A percentile compares a stretch with the other conserved stretches of the same genome.
These are phyloP conservation scores for Malassezia dermatis DNA, from an alignment of 1,284 basidiomycete genomes.

Conservation along the genomic window DNA sequence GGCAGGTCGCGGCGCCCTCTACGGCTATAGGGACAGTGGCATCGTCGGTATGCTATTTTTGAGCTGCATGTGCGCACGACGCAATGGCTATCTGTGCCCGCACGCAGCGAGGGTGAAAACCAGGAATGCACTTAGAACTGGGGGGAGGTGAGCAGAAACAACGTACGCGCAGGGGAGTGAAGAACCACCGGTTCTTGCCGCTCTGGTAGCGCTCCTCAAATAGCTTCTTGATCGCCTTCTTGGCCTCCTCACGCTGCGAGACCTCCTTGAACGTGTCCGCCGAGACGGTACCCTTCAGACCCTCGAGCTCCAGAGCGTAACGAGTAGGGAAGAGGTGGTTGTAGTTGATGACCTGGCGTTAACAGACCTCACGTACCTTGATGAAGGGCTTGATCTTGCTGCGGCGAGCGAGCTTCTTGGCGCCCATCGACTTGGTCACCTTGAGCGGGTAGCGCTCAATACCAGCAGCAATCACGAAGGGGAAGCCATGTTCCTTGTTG, in stretches of 20 bases:
- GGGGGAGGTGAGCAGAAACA: background rate
- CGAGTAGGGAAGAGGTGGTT: conserved; percentile 49
- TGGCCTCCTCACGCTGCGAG: conserved; percentile 46
- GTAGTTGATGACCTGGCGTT: conserved; percentile 42
- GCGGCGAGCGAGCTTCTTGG: conserved; percentile 47
- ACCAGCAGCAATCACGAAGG: conserved; percentile 45
- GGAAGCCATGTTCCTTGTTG: conserved; percentile 46
- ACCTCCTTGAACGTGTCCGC: conserved; percentile 48
- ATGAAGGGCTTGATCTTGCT: conserved; percentile 48
- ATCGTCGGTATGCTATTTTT: conserved; percentile 19
- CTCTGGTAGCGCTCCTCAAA: conserved; percentile 48
- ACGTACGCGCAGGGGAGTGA: conserved; percentile 46
- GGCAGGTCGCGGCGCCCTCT: no score
- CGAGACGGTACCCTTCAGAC: conserved; percentile 42
- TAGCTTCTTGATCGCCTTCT: conserved; percentile 46
- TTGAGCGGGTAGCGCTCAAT: conserved; percentile 48
- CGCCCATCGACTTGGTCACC: conserved; percentile 47
- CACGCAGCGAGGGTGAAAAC: background rate
- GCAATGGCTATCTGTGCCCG: background rate
- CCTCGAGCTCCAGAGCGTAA: conserved; percentile 48
- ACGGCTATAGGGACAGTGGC: background rate
- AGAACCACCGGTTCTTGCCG: conserved; percentile 49
- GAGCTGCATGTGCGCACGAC: background rate
- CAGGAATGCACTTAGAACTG: conserved; percentile 15
- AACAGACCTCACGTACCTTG: conserved; percentile 27